These are phyloP conservation scores for Geopyxis carbonaria DNA, from an alignment of 495 filamentous ascomycete genomes.

Conservation along the genomic window DNA sequence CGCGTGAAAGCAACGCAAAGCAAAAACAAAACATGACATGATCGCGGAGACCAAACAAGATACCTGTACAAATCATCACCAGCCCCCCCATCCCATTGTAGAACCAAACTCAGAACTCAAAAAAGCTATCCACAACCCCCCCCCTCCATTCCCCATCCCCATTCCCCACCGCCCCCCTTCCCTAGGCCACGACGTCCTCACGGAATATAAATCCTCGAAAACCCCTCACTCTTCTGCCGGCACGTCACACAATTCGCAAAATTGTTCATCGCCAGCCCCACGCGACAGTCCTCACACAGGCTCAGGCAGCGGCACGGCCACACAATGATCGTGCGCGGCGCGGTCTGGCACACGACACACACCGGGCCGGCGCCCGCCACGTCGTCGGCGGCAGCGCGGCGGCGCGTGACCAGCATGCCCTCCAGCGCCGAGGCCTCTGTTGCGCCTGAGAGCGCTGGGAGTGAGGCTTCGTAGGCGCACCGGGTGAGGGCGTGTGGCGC, in stretches of 20 bases:
- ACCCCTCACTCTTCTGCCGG: constrained; percentile 67
- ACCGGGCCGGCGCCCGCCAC: constrained; percentile 61
- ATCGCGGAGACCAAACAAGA: too few species aligned
- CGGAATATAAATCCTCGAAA: constrained; percentile 79
- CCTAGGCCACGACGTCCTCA: not conserved
- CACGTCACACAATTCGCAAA: constrained; percentile 92
- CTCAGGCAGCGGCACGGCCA: constrained; percentile 95
- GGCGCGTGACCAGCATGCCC: constrained; percentile 40
- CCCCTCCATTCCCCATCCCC: not conserved
- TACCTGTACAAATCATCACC: too few species aligned
- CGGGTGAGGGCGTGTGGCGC: constrained; percentile 61
- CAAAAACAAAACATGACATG: too few species aligned
- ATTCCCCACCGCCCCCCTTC: not conserved
- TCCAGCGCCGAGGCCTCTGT: constrained; percentile 73
- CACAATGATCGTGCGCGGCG: constrained; percentile 74
- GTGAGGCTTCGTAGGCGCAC: constrained; percentile 48
- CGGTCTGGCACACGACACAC: constrained; percentile 83
- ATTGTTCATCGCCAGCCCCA: constrained; percentile 90
- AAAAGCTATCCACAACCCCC: not conserved
- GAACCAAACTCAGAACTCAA: too few species aligned
- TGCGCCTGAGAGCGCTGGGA: constrained; percentile 46
- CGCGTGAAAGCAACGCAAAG: not conserved
- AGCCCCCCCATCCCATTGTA: too few species aligned
- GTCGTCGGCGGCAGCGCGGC: constrained; percentile 41
- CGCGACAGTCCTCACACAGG: constrained; percentile 84